Base-by-base conservation (phyloP, 179 eudicot genomes). In the Corrigiola litoralis region DNA sequence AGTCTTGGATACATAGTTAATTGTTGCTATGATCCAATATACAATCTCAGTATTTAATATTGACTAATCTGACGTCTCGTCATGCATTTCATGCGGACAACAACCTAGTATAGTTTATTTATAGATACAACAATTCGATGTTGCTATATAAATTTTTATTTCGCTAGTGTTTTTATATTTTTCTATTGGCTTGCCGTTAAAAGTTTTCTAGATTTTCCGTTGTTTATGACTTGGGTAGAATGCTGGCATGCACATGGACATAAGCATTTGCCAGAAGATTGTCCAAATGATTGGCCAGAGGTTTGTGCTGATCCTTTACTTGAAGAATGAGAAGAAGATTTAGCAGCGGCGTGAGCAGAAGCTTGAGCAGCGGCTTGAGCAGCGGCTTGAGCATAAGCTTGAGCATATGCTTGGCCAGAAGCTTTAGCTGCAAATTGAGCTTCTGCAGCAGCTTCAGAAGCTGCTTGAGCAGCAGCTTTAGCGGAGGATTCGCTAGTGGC, bases 221-320 rank as follows among this genome's bases (percentile, higher is more conserved):
- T n/a, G 11, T 7, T 17, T 6, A 31, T 17, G 1, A 27, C 13
- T 16, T 41, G 42, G 34, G 11, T 16, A 16, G 52, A 25, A 29
- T 42, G 37, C 28, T 61, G 27, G 40, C 65, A 61, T 17, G 42
- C 36, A 17, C 65, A 61, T n/a, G 65, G 60, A 18, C 60, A 36
- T n/a, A 60, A 56, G 6, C 37, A 51, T 38, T 48, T 8, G 2
- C 1, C 11, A 0, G 65, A 60, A 29, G 54, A 31, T 29, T 61
- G 29, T 1, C 18, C n/a, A 0, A 49, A 38, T 0, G 50, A 52
- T 37, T 40, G 12, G 7, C 12, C 4, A 5, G 58, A 36, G 3
- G 58, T 21, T 25, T 51, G 56, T 25, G 5, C 33, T 2, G 33
- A 27, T 51, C 33, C 21, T 31, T 54, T 32, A 31, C 41, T 54